Evolutionary conservation across 2,329 filamentous ascomycete genomes (phyloP).

Genomic region (Paramyrothecium sp.): DNA sequence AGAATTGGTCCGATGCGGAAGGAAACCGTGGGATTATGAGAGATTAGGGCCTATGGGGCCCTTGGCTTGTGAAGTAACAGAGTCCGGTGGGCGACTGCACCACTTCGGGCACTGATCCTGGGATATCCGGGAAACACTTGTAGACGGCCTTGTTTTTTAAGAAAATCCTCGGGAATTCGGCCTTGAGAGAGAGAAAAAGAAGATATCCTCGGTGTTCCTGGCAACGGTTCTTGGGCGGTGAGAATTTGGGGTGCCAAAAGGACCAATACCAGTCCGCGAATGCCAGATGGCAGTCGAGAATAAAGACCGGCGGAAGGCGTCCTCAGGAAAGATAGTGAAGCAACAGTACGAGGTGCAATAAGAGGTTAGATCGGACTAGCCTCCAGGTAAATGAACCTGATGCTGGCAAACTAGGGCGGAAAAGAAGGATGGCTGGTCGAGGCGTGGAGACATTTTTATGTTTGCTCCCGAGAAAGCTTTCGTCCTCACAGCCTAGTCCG

Average conservation of each 20-base stretch:
- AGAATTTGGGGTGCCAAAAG: conserved; percentile 8
- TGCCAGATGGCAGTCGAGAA: neutral
- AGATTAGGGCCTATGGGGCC: conserved; percentile 9
- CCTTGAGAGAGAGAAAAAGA: neutral
- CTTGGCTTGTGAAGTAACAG: conserved; percentile 15
- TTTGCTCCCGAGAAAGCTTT: neutral
- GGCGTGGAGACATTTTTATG: conserved; percentile 10
- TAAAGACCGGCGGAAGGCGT: conserved; percentile 9
- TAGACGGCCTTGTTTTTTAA: conserved; percentile 4
- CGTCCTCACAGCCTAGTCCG: neutral
- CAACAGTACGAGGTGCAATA: conserved; percentile 5
- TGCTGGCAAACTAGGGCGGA: conserved; percentile 17
- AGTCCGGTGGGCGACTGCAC: conserved; percentile 23
- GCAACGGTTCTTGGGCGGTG: conserved; percentile 24
- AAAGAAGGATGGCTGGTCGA: conserved; percentile 20
- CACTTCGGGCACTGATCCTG: conserved; percentile 28
- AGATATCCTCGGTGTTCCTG: conserved; percentile 21
- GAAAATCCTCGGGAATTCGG: neutral
- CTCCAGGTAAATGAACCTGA: neutral
- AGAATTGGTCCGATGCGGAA: conserved; percentile 23
- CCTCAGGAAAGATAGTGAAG: conserved; percentile 13
- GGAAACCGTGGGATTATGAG: conserved; percentile 3
- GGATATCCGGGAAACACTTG: neutral
- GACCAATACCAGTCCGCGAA: neutral
- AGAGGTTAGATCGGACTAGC: neutral